phyloP scores from a whole-genome alignment of 2,329 filamentous ascomycete species.

The Exophiala sideris region DNA sequence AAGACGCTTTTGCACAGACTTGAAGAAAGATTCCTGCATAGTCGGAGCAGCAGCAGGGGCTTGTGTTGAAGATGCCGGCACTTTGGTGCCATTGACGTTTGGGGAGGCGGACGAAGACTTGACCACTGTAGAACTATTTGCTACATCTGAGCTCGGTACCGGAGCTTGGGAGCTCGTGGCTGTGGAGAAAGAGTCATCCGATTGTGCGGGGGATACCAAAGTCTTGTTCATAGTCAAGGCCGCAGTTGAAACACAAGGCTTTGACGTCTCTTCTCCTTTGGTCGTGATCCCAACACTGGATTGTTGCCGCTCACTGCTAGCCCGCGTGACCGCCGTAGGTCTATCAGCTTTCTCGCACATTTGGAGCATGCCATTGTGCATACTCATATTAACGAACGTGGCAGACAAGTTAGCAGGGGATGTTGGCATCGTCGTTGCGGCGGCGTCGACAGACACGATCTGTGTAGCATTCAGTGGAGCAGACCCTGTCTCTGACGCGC shows the following conservation, averaged over 20 bases:
- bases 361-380: not conserved
- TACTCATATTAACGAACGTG: not conserved
- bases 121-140: constrained; percentile 1
- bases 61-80: constrained; percentile 43
- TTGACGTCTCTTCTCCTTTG: not conserved
- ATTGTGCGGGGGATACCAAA: not conserved
- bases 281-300: not conserved
- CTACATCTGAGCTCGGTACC: constrained; percentile 7
- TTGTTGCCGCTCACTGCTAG: not conserved
- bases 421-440: constrained; percentile 1
- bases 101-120: constrained; percentile 9
- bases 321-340: not conserved
- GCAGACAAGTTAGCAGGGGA: constrained; percentile 7
- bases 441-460: not conserved
- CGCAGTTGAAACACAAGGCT: not conserved
- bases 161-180: not conserved
- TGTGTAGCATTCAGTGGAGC: not conserved
- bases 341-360: not conserved
- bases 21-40: constrained; percentile 97
- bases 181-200: not conserved
- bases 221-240: not conserved
- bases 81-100: constrained; percentile 21
- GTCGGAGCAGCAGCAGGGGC: constrained; percentile 64
- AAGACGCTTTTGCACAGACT: constrained; percentile 88
- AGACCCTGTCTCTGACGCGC: not conserved